Evolutionary conservation across 2,329 filamentous ascomycete genomes (phyloP).

Genomic region (Zalaria sp.): DNA sequence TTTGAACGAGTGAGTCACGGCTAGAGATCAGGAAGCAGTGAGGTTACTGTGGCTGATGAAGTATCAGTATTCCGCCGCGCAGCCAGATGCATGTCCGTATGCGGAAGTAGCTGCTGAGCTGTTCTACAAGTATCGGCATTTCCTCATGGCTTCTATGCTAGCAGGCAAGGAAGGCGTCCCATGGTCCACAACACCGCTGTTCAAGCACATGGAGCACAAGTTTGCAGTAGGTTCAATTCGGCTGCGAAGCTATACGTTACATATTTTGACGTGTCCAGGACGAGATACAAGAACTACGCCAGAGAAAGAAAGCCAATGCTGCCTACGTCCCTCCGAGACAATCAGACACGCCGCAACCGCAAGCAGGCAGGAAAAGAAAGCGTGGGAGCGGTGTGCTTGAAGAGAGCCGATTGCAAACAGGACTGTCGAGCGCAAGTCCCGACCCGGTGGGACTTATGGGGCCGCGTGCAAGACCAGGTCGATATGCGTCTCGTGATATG

Average conservation of each 20-base stretch:
- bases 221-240: slow-evolving; percentile 14
- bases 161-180: slow-evolving; percentile 27
- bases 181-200: slow-evolving; percentile 30
- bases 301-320: not conserved
- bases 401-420: slow-evolving; percentile 6
- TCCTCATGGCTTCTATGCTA: slow-evolving; percentile 31
- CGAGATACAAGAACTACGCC: not conserved
- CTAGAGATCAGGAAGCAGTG: not conserved
- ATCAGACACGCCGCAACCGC: not conserved
- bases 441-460: too few relatives aligned
- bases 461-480: too few relatives aligned
- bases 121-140: slow-evolving; percentile 25
- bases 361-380: slow-evolving; percentile 2
- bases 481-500: too few relatives aligned
- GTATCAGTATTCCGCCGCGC: not conserved
- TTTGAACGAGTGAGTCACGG: not conserved
- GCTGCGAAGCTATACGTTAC: not conserved
- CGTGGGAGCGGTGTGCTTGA: slow-evolving; percentile 2
- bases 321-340: not conserved
- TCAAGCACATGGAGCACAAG: slow-evolving; percentile 22
- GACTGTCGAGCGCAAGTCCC: not conserved
- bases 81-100: not conserved
- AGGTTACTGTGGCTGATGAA: not conserved
- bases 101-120: slow-evolving; percentile 18
- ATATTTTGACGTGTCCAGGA: not conserved